These are phyloP conservation scores for Suhomyces maxii DNA, from an alignment of 1,139 yeast genomes.

Conservation along the genomic window DNA sequence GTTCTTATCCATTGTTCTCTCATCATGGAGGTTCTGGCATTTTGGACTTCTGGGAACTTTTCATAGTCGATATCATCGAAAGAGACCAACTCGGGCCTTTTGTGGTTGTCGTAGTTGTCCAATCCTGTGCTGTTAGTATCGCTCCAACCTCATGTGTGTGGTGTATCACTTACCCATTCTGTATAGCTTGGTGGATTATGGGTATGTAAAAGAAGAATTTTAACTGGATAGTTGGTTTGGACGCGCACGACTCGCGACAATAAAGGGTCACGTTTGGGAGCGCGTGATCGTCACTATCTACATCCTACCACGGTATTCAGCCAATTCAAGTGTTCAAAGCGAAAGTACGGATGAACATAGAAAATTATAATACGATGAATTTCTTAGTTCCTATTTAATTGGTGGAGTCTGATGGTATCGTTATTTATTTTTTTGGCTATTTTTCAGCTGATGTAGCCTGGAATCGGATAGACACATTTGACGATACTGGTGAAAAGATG, in stretches of 20 bases:
- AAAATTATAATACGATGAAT: too few relatives aligned
- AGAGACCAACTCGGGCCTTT: constrained; percentile 73
- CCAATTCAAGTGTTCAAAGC: too few relatives aligned
- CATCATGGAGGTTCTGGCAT: constrained; percentile 74
- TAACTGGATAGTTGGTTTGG: constrained; percentile 19
- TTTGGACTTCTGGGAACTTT: constrained; percentile 60
- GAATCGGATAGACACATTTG: too few relatives aligned
- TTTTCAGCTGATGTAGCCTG: too few relatives aligned
- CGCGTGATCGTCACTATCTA: too few relatives aligned
- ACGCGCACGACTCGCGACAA: constrained; percentile 11
- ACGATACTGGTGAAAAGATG: too few relatives aligned
- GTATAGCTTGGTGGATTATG: constrained; percentile 4
- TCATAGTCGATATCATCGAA: constrained; percentile 81
- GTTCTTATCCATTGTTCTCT: constrained; percentile 81
- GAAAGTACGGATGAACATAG: too few relatives aligned
- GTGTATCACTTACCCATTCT: constrained; percentile 7
- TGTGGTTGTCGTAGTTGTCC: constrained; percentile 49
- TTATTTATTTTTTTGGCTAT: too few relatives aligned
- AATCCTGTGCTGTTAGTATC: constrained; percentile 27
- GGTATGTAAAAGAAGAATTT: constrained; percentile 20
- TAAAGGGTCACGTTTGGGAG: too few relatives aligned
- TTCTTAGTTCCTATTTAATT: too few relatives aligned
- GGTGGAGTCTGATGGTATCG: too few relatives aligned
- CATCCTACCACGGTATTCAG: too few relatives aligned
- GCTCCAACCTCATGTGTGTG: not conserved